Evolutionary conservation across 2,329 filamentous ascomycete species (phyloP).

Genomic region (Didymella glomerata): DNA sequence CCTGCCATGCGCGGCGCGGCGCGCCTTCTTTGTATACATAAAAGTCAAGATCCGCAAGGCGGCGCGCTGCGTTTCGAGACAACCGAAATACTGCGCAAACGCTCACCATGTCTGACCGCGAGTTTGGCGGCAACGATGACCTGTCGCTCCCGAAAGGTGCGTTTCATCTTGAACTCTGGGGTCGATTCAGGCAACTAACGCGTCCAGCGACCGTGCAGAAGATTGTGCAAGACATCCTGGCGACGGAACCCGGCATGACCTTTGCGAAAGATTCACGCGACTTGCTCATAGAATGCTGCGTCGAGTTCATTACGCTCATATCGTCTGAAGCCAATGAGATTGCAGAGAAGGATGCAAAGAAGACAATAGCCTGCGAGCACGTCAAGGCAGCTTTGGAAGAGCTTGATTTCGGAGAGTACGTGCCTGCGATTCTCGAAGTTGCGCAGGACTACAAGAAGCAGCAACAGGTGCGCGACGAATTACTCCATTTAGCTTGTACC

Average conservation of each 20-base stretch:
- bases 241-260: conserved; percentile 76
- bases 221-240: conserved; percentile 94
- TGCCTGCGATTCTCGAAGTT: conserved; percentile 84
- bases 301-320: conserved; percentile 98
- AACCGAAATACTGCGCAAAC: conserved; percentile 26
- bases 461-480: conserved; percentile 72
- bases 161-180: conserved; percentile 6
- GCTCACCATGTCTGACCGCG: conserved; percentile 53
- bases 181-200: conserved; percentile 10
- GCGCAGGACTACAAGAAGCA: conserved; percentile 92
- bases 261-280: conserved; percentile 97
- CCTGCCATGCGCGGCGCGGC: conserved; percentile 8
- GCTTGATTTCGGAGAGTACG: conserved; percentile 91
- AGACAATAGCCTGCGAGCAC: conserved; percentile 98
- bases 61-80: conserved; percentile 16
- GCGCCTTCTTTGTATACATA: conserved; percentile 22
- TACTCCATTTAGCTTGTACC: accelerated
- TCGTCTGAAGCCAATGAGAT: conserved; percentile 99
- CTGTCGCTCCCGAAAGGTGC: conserved; percentile 54
- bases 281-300: conserved; percentile 95
- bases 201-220: conserved; percentile 72
- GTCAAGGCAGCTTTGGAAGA: conserved; percentile 94
- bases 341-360: conserved; percentile 97
- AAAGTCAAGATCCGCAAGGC: conserved; percentile 19
- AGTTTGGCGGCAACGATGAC: conserved; percentile 56